Conservation (phyloP, 129 eudicot species). For the Dittrichia graveolens region DNA sequence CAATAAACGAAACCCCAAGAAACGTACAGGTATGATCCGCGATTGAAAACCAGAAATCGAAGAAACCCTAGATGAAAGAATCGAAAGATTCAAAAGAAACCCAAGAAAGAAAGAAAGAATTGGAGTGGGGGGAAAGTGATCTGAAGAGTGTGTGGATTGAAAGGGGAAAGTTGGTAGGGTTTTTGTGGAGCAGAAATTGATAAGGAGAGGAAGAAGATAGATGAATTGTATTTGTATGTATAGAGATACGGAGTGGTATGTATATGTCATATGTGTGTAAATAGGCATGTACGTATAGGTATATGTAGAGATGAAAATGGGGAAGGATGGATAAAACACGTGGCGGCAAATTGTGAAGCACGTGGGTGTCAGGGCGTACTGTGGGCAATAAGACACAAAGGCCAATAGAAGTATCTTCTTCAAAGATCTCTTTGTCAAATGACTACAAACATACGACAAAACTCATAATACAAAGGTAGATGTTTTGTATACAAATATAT, state of each 20-base stretch:
- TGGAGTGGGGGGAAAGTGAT: constrained; percentile 29
- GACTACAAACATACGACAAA: constrained; percentile 9
- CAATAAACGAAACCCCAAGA: constrained; percentile 1
- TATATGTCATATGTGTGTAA: too few species aligned
- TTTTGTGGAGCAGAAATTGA: constrained; percentile 46
- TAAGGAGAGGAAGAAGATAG: constrained; percentile 31
- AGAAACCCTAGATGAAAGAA: constrained; percentile 19
- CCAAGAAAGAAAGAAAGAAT: not conserved
- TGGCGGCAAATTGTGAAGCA: constrained; percentile 29
- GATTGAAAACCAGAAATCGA: not conserved
- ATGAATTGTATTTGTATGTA: not conserved
- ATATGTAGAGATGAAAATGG: constrained; percentile 31
- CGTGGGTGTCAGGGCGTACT: constrained; percentile 33
- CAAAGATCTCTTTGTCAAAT: constrained; percentile 11
- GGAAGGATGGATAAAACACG: constrained; percentile 23
- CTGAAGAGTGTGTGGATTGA: constrained; percentile 18
- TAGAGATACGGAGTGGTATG: not conserved
- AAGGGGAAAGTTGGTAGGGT: constrained; percentile 52
- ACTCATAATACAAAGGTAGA: not conserved
- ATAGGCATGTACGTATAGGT: constrained; percentile 11
- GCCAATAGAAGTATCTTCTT: constrained; percentile 16
- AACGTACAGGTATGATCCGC: not conserved
- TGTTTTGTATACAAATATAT: too few species aligned
- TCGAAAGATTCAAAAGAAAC: constrained; percentile 4
- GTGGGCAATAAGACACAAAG: not conserved